Evolutionary conservation across 2,329 filamentous ascomycete species (phyloP), one percentile per base, ranked within the genome.

Genomic region (Aspergillus pseudoviridinutans): DNA sequence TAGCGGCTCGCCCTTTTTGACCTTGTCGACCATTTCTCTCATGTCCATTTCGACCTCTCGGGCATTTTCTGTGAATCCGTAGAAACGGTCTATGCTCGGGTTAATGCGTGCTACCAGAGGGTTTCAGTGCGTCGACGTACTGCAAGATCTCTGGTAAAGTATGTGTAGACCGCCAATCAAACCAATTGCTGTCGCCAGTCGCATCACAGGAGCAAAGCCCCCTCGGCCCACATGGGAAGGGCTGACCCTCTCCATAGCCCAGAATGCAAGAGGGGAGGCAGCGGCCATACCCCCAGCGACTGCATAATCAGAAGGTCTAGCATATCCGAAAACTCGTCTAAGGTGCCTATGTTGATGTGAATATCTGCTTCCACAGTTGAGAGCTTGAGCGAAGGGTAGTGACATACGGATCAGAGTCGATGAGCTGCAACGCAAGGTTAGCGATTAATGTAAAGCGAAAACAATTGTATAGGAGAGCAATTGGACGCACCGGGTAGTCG

Each of bases 371-470:
- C 47, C 38, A 54, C 27, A 47, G 24, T 20, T 14, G 8, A 24
- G 22, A 5, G 41, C 24, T 47, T 14, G 44, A 24, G 24, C 12
- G 58, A 50, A 53, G 55, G 57, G 65, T 56, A 65, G 58, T 56
- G 61, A 77, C 88, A 74, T 92, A 97, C 92, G 94, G 94, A 79
- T 99, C 94, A 81, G 91, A 95, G 82, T 99, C 94, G 78, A 99
- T 97, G 80, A 97, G 89, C 94, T 99, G 79, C 65, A 63, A 65
- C 54, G 71, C 46, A 55, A 47, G 62, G 58, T 66, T 63, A 66
- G 67, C 66, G 58, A 54, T 44, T 38, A 17, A 17, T 38, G 32
- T 38, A 14, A 38, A 38, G 32, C 14, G 32, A 38, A 14, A 29
- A 29, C 9, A 12, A 17, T 8, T 6, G 32, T 24, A 44, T n/a